Base-by-base conservation (phyloP, 805 yeast genomes). In the Candida sakaeoensis region DNA sequence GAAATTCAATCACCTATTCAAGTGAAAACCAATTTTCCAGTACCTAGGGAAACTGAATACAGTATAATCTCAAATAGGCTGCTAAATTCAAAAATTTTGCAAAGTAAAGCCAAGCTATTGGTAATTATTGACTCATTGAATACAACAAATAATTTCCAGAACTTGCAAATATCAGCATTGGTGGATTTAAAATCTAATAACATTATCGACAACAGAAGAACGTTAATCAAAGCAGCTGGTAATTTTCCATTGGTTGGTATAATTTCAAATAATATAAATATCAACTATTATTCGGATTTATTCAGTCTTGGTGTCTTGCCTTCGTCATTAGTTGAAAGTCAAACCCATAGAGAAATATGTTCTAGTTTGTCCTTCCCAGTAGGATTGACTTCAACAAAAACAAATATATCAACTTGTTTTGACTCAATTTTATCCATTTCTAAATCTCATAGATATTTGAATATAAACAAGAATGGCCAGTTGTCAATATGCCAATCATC, bases 331-430 rank as follows among this genome's bases (percentile, higher is more conserved):
- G 47, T 66, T 22, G 79, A 75, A 52, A 70, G 74, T 21, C 79
- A 73, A 49, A 51, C 70, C 41, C 77, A 74, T 57, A 53, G 79
- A 43, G 79, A 74, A 46, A 51, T 74, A 42, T 68, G 66, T n/a
- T 70, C 77, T 6, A 79, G 79, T 1, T 53, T 64, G 16, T 69
- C 79, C 0, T 74, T 64, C 53, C 70, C 79, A 1, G 69, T 75
- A 13, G 79, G 79, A 0, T 72, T 72, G 49, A 54, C 55, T 23
- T 51, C 62, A n/a, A 38, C 42, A 8, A 46, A 39, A 53, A 58
- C 44, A 45, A 27, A 26, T 27, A 40, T 72, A 14, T 52, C 57
- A 4, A 55, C 68, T 24, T 69, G 71, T 9, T 50, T 63, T 37
- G 77, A 75, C 48, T 73, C 80, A 1, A 62, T 74, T 54, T 52